Evolutionary conservation across 2,329 filamentous ascomycete species (phyloP), one percentile per base, ranked within the genome.

Genomic region (Pseudogymnoascus sp.): DNA sequence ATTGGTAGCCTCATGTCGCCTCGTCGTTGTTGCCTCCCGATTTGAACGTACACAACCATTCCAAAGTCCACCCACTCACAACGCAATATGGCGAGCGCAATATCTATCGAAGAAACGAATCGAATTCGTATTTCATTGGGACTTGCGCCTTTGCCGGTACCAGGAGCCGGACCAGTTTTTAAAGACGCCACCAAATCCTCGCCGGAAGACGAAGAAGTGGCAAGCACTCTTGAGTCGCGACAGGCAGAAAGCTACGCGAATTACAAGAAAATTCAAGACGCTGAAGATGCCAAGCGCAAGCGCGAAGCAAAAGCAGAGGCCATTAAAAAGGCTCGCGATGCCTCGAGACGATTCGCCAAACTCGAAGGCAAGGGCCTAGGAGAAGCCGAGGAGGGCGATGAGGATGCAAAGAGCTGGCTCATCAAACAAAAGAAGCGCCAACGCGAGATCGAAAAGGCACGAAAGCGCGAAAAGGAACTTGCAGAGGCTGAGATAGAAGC

Each of bases 61-160:
- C 12, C 25, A 58, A 38, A 5, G 35, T 59, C 11, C 32, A 32
- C 6, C 25, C 30, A 30, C 12, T 30, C 34, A 6, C 57, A 38
- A 58, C 20, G 14, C 62, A 68, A 14, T 25, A 73, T 73, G 70
- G 65, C 70, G 78, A 84, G 87, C 73, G 79, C 85, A 68, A 84
- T 90, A 47, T 87, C 89, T 28, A 92, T 97, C 71, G 90, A 95
- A 75, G 91, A 97, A 80, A 91, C 90, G 66, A 97, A 97, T 78
- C 89, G 92, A 71, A 88, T 97, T 70, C 91, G 93, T 69, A 81
- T 87, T 68, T 90, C 91, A 58, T 85, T 97, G 77, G 93, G 93
- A 70, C 85, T 97, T 79, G 90, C 93, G 71, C 92, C 91, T 25
- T 78, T 97, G 70, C 90, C 91, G 22, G 89, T 95, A 9, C 89